Percentiles rank a stretch among this genome's conserved stretches.
These are phyloP conservation scores for Venturiaceae sp. DNA, from an alignment of 2,329 filamentous ascomycete genomes.

Conservation along the genomic window DNA sequence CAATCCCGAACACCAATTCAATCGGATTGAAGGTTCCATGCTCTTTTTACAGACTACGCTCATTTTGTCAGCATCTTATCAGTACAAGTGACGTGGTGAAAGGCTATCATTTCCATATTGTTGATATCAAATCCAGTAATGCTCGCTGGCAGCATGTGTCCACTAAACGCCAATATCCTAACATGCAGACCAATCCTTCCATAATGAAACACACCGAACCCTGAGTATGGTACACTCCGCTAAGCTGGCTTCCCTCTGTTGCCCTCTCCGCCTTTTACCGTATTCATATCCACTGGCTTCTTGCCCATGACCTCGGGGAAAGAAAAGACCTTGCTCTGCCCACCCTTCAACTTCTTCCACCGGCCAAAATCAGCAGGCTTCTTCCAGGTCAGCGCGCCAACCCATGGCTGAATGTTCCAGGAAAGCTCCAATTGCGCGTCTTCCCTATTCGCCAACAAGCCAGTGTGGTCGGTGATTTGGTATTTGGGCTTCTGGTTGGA, in stretches of 20 bases:
- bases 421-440: slow-evolving; percentile 73
- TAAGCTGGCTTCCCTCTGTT: slow-evolving; percentile 32
- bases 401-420: slow-evolving; percentile 98
- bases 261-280: slow-evolving; percentile 38
- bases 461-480: slow-evolving; percentile 84
- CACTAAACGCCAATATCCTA: neutral
- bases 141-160: neutral
- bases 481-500: slow-evolving; percentile 90
- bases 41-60: no score
- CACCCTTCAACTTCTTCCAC: slow-evolving; percentile 58
- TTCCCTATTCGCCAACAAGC: slow-evolving; percentile 62
- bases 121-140: neutral
- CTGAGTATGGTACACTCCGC: neutral
- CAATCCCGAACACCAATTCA: no score
- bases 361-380: slow-evolving; percentile 37
- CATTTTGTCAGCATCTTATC: no score
- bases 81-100: no score
- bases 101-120: no score
- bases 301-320: slow-evolving; percentile 39
- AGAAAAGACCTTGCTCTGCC: slow-evolving; percentile 53
- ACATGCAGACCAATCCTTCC: neutral
- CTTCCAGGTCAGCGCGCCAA: slow-evolving; percentile 77
- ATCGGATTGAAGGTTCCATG: no score
- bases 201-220: neutral
- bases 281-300: slow-evolving; percentile 36